phyloP scores from a whole-genome alignment of 2,329 filamentous ascomycete genomes.

The Berkeleyomyces basicola region DNA sequence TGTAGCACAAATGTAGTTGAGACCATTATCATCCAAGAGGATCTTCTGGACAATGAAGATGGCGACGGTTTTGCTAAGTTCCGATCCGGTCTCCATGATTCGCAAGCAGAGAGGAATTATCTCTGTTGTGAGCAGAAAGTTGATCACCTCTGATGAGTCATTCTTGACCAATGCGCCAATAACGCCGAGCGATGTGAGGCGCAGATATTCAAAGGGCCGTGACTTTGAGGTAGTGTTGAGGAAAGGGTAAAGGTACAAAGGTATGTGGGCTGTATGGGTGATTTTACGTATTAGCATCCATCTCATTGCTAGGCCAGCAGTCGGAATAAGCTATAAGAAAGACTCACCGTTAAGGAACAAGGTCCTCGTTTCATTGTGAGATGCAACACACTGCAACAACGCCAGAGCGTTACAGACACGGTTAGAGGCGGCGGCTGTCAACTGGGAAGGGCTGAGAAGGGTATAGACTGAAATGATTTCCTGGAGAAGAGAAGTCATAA shows the following conservation, averaged over 20 bases:
- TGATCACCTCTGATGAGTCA: slow-evolving; percentile 95
- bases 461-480: slow-evolving; percentile 99
- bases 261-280: slow-evolving; percentile 61
- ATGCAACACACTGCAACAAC: slow-evolving; percentile 89
- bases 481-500: slow-evolving; percentile 94
- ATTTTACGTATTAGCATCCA: not conserved
- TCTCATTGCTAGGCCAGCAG: not conserved
- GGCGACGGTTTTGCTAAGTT: slow-evolving; percentile 95
- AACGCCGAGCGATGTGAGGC: slow-evolving; percentile 86
- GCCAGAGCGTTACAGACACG: slow-evolving; percentile 94
- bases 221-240: slow-evolving; percentile 98
- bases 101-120: slow-evolving; percentile 94
- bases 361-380: slow-evolving; percentile 87
- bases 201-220: slow-evolving; percentile 90
- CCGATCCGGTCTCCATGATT: slow-evolving; percentile 98
- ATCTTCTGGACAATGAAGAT: slow-evolving; percentile 99
- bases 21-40: slow-evolving; percentile 81
- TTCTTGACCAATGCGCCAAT: slow-evolving; percentile 98
- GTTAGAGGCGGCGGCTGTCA: slow-evolving; percentile 95
- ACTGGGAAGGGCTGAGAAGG: slow-evolving; percentile 85
- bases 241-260: slow-evolving; percentile 93
- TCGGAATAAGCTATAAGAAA: not conserved
- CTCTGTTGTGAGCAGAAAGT: slow-evolving; percentile 94
- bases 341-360: slow-evolving; percentile 76
- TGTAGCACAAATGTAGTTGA: slow-evolving; percentile 96